These are phyloP conservation scores for Lentinus tigrinus DNA, from an alignment of 768 basidiomycete genomes.

Conservation along the genomic window DNA sequence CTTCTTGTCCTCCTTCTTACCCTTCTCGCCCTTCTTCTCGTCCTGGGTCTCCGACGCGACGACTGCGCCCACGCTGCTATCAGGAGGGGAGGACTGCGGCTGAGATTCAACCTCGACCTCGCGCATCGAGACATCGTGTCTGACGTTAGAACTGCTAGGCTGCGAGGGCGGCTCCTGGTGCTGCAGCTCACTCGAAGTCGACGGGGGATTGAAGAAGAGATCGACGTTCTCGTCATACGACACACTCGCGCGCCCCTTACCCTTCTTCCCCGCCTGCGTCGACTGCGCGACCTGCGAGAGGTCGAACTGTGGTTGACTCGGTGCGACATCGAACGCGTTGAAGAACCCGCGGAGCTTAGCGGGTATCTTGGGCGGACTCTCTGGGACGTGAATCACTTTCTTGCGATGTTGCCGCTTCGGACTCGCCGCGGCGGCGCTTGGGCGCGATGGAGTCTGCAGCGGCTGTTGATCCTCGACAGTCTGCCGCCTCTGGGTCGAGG, in stretches of 20 bases:
- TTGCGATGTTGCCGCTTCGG: neutral
- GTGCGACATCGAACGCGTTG: conserved; percentile 22
- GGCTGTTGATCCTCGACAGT: conserved; percentile 29
- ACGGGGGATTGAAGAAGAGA: conserved; percentile 13
- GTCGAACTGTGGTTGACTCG: neutral
- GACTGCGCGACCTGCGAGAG: conserved; percentile 10
- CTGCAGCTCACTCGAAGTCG: neutral
- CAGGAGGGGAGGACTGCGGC: neutral
- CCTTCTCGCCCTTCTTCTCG: conserved; percentile 25
- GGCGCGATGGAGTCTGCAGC: conserved; percentile 37
- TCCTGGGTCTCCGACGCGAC: neutral
- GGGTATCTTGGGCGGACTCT: conserved; percentile 20
- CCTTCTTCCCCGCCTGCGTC: conserved; percentile 17
- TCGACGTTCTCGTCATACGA: conserved; percentile 5
- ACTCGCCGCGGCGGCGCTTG: conserved; percentile 32
- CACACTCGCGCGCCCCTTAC: conserved; percentile 14
- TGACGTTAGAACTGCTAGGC: too few species aligned
- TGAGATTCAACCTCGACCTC: neutral
- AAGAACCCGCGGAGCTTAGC: conserved; percentile 28
- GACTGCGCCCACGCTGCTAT: conserved; percentile 10
- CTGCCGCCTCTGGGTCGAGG: conserved; percentile 40
- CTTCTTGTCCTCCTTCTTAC: conserved; percentile 30
- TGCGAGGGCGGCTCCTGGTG: neutral
- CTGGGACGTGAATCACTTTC: neutral
- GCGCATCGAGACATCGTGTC: neutral